A percentile compares a stretch with the other conserved stretches of the same genome.
phyloP scores from a whole-genome alignment of 805 yeast genomes.

The Cephaloascus albidus region DNA sequence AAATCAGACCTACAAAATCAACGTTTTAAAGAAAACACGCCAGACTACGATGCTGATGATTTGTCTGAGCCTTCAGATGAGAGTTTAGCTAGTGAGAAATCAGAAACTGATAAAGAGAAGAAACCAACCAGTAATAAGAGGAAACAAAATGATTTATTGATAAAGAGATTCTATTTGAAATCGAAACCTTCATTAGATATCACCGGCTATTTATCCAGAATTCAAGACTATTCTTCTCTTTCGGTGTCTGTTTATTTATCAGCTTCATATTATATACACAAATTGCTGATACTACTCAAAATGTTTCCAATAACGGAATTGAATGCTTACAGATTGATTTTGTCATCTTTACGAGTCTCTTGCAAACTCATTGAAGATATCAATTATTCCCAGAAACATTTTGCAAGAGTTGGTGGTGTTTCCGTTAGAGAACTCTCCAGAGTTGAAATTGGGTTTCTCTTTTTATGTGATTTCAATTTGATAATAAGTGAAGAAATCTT shows the following conservation, averaged over 20 bases:
- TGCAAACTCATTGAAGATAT: constrained; percentile 34
- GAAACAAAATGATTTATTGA: constrained; percentile 9
- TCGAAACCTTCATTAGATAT: constrained; percentile 17
- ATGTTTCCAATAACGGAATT: constrained; percentile 21
- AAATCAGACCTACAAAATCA: constrained; percentile 1
- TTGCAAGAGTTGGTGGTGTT: constrained; percentile 36
- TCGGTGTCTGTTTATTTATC: constrained; percentile 20
- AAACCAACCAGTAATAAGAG: background rate
- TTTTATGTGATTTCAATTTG: constrained; percentile 39
- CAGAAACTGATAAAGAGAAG: background rate
- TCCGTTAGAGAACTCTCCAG: constrained; percentile 30
- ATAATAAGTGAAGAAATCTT: constrained; percentile 27
- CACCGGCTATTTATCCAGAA: constrained; percentile 16
- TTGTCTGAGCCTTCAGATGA: background rate
- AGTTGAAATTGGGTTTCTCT: constrained; percentile 42
- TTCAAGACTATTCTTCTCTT: constrained; percentile 15
- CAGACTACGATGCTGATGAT: background rate
- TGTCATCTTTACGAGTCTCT: constrained; percentile 28
- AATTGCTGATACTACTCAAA: constrained; percentile 11
- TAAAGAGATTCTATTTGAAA: constrained; percentile 17
- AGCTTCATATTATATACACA: constrained; percentile 18
- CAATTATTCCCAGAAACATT: constrained; percentile 29
- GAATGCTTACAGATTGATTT: constrained; percentile 28
- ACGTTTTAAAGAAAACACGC: constrained; percentile 7
- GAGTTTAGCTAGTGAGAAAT: background rate